Evolutionary conservation across 2,329 filamentous ascomycete species (phyloP), one percentile per base, ranked within the genome.

Genomic region (Verticillium nonalfalfae): DNA sequence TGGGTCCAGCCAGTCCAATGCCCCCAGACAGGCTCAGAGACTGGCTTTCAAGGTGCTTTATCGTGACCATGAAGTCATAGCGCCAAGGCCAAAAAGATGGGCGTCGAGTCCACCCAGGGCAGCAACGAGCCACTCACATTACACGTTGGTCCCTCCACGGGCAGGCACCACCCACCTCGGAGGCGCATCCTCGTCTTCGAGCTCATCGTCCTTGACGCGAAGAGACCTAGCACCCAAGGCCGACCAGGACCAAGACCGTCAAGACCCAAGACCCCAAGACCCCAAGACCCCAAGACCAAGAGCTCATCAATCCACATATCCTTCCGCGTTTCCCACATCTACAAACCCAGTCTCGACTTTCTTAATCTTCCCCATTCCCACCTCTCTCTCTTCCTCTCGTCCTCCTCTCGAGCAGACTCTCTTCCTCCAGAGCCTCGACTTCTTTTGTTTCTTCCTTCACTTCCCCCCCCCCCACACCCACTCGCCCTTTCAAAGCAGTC

Each of bases 11-110:
- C 36, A 26, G 36, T 40, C n/a, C 36, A 31, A 31, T 40, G 18
- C 36, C 56, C 56, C 56, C 35, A 11, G 56, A 40, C 35, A n/a
- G 56, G 56, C 11, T 9, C 18, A 21, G 18, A 52, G 18, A 52
- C 45, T 52, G 45, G 45, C 45, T 52, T 52, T 18, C 45, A 52
- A 18, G n/a, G 45, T 52, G 45, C 45, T 52, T 52, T 52, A 52
- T 52, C 45, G 45, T 40, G 45, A 50, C 58, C 58, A 65, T 65
- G 64, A 65, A 65, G 62, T 64, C 64, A 65, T 64, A 64, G 60
- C 57, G 62, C 60, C 62, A 45, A 62, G 62, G 40, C 54, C 40
- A 58, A 58, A 58, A 58, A 58, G 57, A 58, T 58, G 57, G 57
- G 45, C 40, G 50, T 50, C 18, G 57, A 58, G 57, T 50, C 57